Conservation (phyloP, 108 stramenopile genomes). For the Cyclostephanos invisitatus region DNA sequence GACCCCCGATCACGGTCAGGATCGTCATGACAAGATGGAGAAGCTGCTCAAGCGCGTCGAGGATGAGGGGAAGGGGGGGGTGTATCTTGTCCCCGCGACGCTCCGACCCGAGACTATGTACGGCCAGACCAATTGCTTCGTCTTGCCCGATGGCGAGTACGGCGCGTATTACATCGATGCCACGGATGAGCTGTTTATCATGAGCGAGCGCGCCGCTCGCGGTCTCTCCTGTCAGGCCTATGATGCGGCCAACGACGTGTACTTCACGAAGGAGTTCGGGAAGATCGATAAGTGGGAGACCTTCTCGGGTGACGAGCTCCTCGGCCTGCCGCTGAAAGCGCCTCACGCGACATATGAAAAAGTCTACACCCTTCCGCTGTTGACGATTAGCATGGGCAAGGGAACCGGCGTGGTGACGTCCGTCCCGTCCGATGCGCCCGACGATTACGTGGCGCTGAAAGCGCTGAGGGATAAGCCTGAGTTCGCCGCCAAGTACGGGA, state of each 20-base stretch:
- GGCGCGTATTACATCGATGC: conserved; percentile 93
- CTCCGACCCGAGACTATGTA: conserved; percentile 99
- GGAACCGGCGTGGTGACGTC: conserved; percentile 98
- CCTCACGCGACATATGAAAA: conserved; percentile 91
- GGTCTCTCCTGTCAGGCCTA: conserved; percentile 92
- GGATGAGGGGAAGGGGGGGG: conserved; percentile 48
- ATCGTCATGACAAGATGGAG: conserved; percentile 71
- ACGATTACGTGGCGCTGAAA: conserved; percentile 95
- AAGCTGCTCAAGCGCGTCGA: conserved; percentile 56
- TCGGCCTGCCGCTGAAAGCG: conserved; percentile 93
- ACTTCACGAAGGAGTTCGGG: conserved; percentile 85
- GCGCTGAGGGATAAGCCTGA: conserved; percentile 94
- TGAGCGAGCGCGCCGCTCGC: conserved; percentile 87
- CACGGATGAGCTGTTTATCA: conserved; percentile 90
- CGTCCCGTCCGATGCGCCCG: conserved; percentile 98
- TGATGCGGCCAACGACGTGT: conserved; percentile 58
- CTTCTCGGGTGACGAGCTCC: conserved; percentile 87
- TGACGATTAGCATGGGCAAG: conserved; percentile 97
- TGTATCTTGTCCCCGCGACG: conserved; percentile 96
- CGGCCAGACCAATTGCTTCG: conserved; percentile 99
- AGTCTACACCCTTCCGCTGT: conserved; percentile 96
- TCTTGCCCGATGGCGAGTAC: conserved; percentile 95
- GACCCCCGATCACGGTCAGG: conserved; percentile 75
- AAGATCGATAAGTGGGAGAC: conserved; percentile 80
- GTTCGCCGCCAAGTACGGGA: conserved; percentile 94